Percentiles rank a stretch among this genome's conserved stretches.
These are phyloP conservation scores for Tillandsia leiboldiana DNA, from an alignment of 176 grass and related monocot species.

Conservation along the genomic window DNA sequence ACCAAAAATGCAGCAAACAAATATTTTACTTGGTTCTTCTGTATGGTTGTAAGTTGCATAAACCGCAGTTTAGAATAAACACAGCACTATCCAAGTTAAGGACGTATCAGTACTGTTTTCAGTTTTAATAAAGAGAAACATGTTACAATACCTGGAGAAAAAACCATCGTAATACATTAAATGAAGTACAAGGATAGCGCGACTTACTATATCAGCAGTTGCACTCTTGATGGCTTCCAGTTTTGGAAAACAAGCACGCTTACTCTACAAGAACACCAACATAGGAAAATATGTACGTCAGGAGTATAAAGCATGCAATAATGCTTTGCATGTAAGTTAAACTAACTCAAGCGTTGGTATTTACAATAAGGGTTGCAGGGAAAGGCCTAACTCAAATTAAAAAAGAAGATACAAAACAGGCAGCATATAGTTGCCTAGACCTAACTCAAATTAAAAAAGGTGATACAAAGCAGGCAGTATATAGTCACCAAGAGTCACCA, in stretches of 20 bases:
- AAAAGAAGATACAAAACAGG: neutral
- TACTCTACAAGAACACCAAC: slow-evolving; percentile 45
- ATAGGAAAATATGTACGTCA: slow-evolving; percentile 3
- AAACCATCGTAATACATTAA: neutral
- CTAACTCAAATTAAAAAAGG: neutral
- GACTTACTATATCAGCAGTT: slow-evolving; percentile 83
- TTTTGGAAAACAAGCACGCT: slow-evolving; percentile 71
- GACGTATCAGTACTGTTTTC: no score
- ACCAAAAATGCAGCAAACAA: no score
- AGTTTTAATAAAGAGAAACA: no score
- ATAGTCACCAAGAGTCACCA: no score
- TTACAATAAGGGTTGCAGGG: neutral
- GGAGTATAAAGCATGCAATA: slow-evolving; percentile 12
- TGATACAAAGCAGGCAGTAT: neutral
- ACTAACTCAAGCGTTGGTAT: neutral
- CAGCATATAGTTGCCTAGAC: neutral
- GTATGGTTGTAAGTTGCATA: no score
- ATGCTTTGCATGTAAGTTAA: neutral
- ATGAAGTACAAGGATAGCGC: slow-evolving; percentile 1
- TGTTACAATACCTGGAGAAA: no score
- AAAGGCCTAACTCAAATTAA: neutral
- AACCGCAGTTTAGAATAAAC: no score
- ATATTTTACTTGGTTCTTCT: no score
- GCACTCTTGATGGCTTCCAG: slow-evolving; percentile 87
- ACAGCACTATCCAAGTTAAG: no score